Base-by-base conservation (phyloP, 768 basidiomycete species). In the Pulveroboletus sp. region DNA sequence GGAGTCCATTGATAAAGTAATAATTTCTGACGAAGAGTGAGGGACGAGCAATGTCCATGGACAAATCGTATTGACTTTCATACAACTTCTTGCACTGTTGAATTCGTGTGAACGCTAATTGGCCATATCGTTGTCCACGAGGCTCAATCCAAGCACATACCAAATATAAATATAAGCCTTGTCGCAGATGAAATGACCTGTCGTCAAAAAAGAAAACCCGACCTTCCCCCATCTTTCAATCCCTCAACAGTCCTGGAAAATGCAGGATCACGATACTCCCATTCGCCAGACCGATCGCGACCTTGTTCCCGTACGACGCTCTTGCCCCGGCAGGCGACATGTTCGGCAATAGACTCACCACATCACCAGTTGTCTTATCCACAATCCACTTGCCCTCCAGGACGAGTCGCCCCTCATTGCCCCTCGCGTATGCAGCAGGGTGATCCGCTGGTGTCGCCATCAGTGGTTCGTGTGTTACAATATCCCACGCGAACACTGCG, bases 211-310 rank as follows among this genome's bases (percentile, higher is more conserved):
- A 21, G 21, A 21, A 21, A 21, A 2, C 21, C 21, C 21, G 3
- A 21, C 21, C 21, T 21, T 21, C 21, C 21, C n/a, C n/a, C n/a
- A n/a, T n/a, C n/a, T n/a, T 21, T 21, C 21, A 21, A 21, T 32
- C 10, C 21, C 2, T 14, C 32, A n/a, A 18, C 55, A 51, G 4
- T 27, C 15, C 28, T 46, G 63, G 65, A 52, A 66, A 67, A 2
- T 35, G 53, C 45, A 66, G 0, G 21, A 66, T 56, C n/a, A 66
- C 56, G 14, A 66, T 55, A 15, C 64, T 54, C 46, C 65, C 65
- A 12, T 63, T 66, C 12, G 58, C 64, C 39, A 66, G 42, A 17
- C 65, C 65, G 31, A 66, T 57, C 36, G 52, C 65, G 35, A 68
- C 54, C 12, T 28, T 58, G 28, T 58, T 46, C n/a, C 54, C 55